These are phyloP conservation scores for Tricholoma flavovirens DNA, from an alignment of 768 basidiomycete genomes.

Conservation along the genomic window DNA sequence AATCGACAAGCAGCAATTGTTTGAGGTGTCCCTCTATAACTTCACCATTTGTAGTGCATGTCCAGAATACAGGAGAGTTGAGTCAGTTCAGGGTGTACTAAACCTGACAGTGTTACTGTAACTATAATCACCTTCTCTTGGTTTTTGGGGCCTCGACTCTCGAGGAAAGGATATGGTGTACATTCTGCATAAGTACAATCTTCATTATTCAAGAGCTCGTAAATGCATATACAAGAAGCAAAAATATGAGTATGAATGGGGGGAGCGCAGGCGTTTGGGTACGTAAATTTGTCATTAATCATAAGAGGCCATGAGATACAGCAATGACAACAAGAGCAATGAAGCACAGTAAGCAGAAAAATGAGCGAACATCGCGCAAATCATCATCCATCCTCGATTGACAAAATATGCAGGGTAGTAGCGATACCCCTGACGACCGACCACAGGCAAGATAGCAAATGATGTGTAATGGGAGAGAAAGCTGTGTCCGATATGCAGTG, in stretches of 20 bases:
- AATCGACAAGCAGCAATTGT: too few relatives aligned
- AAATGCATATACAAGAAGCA: neutral
- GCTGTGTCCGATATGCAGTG: neutral
- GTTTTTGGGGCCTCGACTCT: too few relatives aligned
- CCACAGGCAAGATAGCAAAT: constrained; percentile 2
- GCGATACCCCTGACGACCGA: neutral
- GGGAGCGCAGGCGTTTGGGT: neutral
- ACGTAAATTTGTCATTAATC: neutral
- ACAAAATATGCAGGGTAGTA: neutral
- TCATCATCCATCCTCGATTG: neutral
- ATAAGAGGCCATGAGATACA: constrained; percentile 1
- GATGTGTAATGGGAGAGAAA: neutral
- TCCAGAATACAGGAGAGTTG: too few relatives aligned
- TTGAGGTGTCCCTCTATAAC: too few relatives aligned
- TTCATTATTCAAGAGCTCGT: neutral
- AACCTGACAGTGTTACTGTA: too few relatives aligned
- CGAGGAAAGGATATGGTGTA: too few relatives aligned
- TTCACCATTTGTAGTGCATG: too few relatives aligned
- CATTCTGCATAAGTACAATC: too few relatives aligned
- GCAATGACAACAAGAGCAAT: neutral
- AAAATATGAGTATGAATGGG: neutral
- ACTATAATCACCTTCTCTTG: too few relatives aligned
- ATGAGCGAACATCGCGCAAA: neutral
- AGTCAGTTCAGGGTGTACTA: too few relatives aligned
- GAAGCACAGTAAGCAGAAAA: neutral